phyloP scores from a whole-genome alignment of 495 filamentous ascomycete genomes.

The Penicillium canescens region DNA sequence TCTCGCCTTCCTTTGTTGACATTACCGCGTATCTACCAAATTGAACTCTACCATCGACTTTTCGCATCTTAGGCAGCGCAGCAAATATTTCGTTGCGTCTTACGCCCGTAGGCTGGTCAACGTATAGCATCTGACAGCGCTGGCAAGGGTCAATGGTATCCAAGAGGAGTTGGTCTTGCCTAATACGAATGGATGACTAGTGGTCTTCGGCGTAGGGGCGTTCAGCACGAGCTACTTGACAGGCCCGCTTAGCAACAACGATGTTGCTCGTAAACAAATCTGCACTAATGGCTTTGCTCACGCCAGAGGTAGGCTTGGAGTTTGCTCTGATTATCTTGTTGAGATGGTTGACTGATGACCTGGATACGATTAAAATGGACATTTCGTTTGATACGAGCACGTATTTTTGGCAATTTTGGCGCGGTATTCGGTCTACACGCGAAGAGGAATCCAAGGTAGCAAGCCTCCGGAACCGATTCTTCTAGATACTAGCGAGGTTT shows the following conservation, averaged over 20 bases:
- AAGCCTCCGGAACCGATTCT: slow-evolving; percentile 33
- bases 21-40: slow-evolving; percentile 77
- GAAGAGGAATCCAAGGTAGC: slow-evolving; percentile 60
- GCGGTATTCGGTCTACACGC: slow-evolving; percentile 48
- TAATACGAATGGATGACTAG: slow-evolving; percentile 44
- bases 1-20: slow-evolving; percentile 15
- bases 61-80: slow-evolving; percentile 81
- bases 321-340: slow-evolving; percentile 65
- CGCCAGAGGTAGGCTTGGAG: slow-evolving; percentile 29
- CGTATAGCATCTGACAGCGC: slow-evolving; percentile 92
- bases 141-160: slow-evolving; percentile 80
- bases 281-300: slow-evolving; percentile 56
- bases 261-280: slow-evolving; percentile 86
- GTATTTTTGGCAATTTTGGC: slow-evolving; percentile 36
- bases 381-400: slow-evolving; percentile 89
- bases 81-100: slow-evolving; percentile 83
- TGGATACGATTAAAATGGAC: slow-evolving; percentile 82
- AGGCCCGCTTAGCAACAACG: slow-evolving; percentile 55
- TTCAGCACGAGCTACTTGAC: slow-evolving; percentile 21
- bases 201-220: slow-evolving; percentile 36
- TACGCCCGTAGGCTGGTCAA: slow-evolving; percentile 81
- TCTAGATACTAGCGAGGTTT: slow-evolving; percentile 18
- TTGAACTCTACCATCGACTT: slow-evolving; percentile 75
- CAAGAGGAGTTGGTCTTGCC: slow-evolving; percentile 43
- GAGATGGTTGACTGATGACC: slow-evolving; percentile 73